Conservation (phyloP, 495 filamentous ascomycete species). For the Trichoderma asperelloides region DNA sequence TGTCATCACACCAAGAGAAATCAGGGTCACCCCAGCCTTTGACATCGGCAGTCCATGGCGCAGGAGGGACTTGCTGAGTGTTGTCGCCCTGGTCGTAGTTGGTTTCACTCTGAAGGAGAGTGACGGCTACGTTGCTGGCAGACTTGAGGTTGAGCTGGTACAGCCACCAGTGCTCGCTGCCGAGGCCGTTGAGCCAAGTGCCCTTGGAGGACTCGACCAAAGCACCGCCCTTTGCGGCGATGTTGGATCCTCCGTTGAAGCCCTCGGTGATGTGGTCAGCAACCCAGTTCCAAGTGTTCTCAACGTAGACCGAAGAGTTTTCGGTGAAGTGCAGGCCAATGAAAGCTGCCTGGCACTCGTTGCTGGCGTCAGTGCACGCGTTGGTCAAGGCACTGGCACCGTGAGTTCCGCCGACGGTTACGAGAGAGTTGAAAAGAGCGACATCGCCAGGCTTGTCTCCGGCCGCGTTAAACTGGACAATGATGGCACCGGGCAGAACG, state of each 20-base stretch:
- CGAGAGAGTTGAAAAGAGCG: conserved; percentile 87
- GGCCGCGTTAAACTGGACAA: conserved; percentile 82
- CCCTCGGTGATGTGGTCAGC: conserved; percentile 60
- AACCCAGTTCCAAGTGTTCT: conserved; percentile 93
- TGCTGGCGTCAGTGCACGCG: conserved; percentile 38
- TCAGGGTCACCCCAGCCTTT: conserved; percentile 38
- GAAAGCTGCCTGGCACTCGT: conserved; percentile 61
- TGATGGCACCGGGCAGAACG: conserved; percentile 39
- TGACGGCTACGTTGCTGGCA: conserved; percentile 69
- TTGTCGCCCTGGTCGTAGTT: conserved; percentile 85
- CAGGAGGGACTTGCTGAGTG: conserved; percentile 31
- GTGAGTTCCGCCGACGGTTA: conserved; percentile 70
- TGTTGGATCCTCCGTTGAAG: conserved; percentile 21
- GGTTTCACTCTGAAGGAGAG: conserved; percentile 78
- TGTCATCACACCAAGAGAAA: conserved; percentile 32
- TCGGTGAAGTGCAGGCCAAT: conserved; percentile 72
- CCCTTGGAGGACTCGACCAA: conserved; percentile 49
- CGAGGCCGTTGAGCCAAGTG: conserved; percentile 59
- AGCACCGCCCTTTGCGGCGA: conserved; percentile 38
- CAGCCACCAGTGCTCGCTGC: conserved; percentile 64
- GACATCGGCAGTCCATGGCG: conserved; percentile 37
- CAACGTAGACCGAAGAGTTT: conserved; percentile 60
- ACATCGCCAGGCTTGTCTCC: conserved; percentile 46
- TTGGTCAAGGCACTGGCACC: conserved; percentile 64
- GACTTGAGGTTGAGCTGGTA: conserved; percentile 69